Percentiles rank a stretch among this genome's conserved stretches.
Evolutionary conservation across 23 red algal species (phyloP).

Genomic region (Gracilariopsis chorda): DNA sequence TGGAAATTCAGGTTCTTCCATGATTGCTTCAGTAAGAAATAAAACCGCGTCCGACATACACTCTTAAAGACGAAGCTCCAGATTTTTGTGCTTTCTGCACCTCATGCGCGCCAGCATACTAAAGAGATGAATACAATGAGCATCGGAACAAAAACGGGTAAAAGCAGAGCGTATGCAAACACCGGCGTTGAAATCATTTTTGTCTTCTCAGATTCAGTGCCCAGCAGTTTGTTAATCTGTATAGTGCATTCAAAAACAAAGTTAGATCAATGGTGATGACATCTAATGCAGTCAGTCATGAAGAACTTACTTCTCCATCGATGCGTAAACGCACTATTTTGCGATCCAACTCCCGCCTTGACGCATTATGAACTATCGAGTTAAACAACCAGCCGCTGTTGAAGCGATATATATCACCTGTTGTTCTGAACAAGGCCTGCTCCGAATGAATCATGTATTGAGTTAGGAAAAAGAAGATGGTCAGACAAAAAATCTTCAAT

Average conservation of each 20-base stretch:
- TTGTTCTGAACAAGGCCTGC: too few relatives aligned
- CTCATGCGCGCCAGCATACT: neutral
- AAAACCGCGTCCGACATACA: too few relatives aligned
- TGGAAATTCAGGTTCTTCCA: too few relatives aligned
- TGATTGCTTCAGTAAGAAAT: too few relatives aligned
- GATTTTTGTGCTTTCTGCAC: too few relatives aligned
- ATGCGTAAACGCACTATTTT: neutral
- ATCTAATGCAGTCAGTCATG: neutral
- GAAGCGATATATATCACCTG: neutral
- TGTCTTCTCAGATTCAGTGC: neutral
- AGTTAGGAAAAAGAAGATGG: too few relatives aligned
- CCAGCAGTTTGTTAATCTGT: neutral
- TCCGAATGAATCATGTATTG: too few relatives aligned
- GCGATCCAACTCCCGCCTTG: neutral
- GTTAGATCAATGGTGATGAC: neutral
- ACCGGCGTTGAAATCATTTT: neutral
- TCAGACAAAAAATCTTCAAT: too few relatives aligned
- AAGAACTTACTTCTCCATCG: neutral
- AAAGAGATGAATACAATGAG: neutral
- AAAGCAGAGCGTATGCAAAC: neutral
- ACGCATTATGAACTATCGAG: neutral
- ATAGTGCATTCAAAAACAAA: neutral
- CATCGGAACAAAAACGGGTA: neutral
- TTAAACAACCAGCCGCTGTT: conserved; percentile 2
- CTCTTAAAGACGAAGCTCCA: too few relatives aligned